These are phyloP conservation scores for Beta lomatogona DNA, from an alignment of 179 eudicot species.

Conservation along the genomic window DNA sequence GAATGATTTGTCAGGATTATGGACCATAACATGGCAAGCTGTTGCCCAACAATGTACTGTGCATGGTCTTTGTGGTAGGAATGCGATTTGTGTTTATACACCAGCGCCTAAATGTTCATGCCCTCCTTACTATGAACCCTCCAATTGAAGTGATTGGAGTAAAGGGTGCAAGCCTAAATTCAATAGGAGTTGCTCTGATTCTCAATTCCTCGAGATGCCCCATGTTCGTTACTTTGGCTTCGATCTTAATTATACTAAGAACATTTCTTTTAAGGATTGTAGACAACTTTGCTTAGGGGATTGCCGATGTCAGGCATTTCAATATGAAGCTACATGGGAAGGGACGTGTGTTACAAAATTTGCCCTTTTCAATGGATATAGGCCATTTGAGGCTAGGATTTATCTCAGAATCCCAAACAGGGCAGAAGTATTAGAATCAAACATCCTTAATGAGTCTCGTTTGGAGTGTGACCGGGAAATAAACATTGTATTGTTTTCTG, in stretches of 20 bases:
- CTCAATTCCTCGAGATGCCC: constrained; percentile 39
- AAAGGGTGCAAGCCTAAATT: constrained; percentile 52
- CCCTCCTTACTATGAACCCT: constrained; percentile 40
- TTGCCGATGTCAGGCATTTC: too few relatives aligned
- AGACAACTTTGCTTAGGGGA: too few relatives aligned
- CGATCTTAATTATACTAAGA: constrained; percentile 20
- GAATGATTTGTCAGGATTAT: constrained; percentile 31
- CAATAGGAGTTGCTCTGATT: constrained; percentile 21
- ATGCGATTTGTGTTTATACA: constrained; percentile 46
- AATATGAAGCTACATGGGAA: too few relatives aligned
- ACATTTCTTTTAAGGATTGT: too few relatives aligned
- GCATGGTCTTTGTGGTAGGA: constrained; percentile 58
- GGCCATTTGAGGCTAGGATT: too few relatives aligned
- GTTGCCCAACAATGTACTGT: constrained; percentile 38
- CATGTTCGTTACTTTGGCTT: constrained; percentile 46
- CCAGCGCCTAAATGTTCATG: constrained; percentile 51
- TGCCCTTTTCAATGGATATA: too few relatives aligned
- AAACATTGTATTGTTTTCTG: too few relatives aligned
- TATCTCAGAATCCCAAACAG: too few relatives aligned
- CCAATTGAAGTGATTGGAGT: constrained; percentile 42
- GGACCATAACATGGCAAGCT: constrained; percentile 54
- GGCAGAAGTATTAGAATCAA: too few relatives aligned
- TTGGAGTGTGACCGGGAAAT: too few relatives aligned
- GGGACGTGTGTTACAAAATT: too few relatives aligned
- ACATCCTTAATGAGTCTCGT: too few relatives aligned